Percentiles rank a stretch among this genome's conserved stretches.
These are phyloP conservation scores for Aethionema arabicum DNA, from an alignment of 345 rosid species.

Conservation along the genomic window DNA sequence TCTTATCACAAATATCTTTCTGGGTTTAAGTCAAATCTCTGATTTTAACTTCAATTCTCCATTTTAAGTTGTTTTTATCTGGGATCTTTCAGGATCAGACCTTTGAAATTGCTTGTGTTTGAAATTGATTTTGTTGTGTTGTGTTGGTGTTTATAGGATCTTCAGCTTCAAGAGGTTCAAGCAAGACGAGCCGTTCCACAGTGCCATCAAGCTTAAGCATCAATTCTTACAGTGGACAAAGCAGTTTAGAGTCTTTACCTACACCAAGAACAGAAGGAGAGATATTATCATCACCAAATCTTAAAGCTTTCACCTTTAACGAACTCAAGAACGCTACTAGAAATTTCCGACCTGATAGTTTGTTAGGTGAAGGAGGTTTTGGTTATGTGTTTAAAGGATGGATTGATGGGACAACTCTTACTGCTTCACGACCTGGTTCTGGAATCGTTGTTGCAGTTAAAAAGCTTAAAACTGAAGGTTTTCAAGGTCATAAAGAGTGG, in stretches of 20 bases:
- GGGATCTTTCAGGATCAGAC: constrained; percentile 13
- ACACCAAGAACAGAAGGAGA: constrained; percentile 93
- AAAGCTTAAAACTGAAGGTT: constrained; percentile 92
- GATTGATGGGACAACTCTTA: constrained; percentile 71
- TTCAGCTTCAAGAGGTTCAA: constrained; percentile 60
- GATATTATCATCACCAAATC: constrained; percentile 80
- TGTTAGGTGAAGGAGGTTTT: constrained; percentile 96
- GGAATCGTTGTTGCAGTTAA: constrained; percentile 96
- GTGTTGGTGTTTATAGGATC: constrained; percentile 10
- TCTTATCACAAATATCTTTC: not conserved
- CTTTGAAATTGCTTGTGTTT: constrained; percentile 18
- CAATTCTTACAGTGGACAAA: constrained; percentile 53
- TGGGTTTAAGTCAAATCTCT: not conserved
- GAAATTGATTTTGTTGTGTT: not conserved
- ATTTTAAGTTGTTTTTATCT: constrained; percentile 3
- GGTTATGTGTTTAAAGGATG: constrained; percentile 96
- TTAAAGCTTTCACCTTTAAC: constrained; percentile 72
- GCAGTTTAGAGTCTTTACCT: constrained; percentile 56
- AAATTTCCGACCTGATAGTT: constrained; percentile 86
- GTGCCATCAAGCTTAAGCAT: constrained; percentile 61
- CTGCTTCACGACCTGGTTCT: constrained; percentile 78
- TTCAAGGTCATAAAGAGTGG: constrained; percentile 99
- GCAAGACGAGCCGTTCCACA: constrained; percentile 72
- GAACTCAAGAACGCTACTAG: constrained; percentile 88
- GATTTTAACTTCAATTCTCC: not conserved